Conservation (phyloP, 1,139 yeast genomes). For the Candida tetrigidarum region DNA sequence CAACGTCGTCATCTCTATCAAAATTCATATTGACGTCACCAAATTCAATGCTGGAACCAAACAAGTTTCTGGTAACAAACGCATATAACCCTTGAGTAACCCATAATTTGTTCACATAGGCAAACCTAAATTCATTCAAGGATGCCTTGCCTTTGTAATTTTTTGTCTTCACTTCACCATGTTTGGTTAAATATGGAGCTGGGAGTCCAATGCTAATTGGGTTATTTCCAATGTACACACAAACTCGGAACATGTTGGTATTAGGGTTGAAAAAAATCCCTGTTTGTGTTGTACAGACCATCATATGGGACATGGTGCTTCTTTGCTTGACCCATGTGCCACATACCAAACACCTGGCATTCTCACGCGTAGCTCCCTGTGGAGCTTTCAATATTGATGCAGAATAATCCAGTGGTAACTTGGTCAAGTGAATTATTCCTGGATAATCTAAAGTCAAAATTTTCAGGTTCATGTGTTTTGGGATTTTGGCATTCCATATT, state of each 20-base stretch:
- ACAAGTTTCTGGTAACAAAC: conserved; percentile 37
- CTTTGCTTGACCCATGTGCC: conserved; percentile 25
- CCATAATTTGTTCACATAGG: conserved; percentile 62
- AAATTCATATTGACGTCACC: conserved; percentile 16
- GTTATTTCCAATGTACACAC: conserved; percentile 33
- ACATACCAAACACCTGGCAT: conserved; percentile 39
- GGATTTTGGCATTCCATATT: conserved; percentile 31
- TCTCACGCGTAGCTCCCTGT: conserved; percentile 28
- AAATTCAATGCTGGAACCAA: conserved; percentile 25
- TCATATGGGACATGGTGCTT: conserved; percentile 27
- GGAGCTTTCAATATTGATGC: conserved; percentile 26
- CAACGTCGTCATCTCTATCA: conserved; percentile 22
- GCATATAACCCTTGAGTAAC: conserved; percentile 54
- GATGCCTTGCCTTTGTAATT: conserved; percentile 57
- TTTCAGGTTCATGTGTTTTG: conserved; percentile 26
- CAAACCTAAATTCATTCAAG: conserved; percentile 54
- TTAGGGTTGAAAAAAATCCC: conserved; percentile 52
- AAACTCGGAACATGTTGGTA: conserved; percentile 38
- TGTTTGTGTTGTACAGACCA: conserved; percentile 29
- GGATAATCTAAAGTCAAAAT: conserved; percentile 40
- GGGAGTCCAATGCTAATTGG: conserved; percentile 39
- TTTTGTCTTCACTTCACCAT: conserved; percentile 70
- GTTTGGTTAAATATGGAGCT: conserved; percentile 72
- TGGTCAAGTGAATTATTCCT: conserved; percentile 42
- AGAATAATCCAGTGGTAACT: conserved; percentile 40